Percentiles rank a stretch among this genome's conserved stretches.
Evolutionary conservation across 2,329 filamentous ascomycete species (phyloP).

Genomic region (Trichoderma atroviride): DNA sequence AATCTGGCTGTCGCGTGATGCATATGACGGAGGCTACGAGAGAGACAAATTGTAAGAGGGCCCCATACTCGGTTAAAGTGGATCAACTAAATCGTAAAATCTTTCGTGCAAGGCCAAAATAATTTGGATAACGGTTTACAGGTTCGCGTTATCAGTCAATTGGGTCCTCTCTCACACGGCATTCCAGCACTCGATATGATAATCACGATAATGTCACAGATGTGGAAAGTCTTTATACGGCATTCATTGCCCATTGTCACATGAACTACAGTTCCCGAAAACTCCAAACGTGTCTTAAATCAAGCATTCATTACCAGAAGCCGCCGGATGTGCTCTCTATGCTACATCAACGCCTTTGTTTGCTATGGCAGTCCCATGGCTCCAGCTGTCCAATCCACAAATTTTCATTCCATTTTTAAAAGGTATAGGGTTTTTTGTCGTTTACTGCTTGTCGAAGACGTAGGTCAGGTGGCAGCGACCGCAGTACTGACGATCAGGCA

Average conservation of each 20-base stretch:
- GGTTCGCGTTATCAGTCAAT: neutral
- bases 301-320: constrained; percentile 46
- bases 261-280: constrained; percentile 27
- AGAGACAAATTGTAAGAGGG: neutral
- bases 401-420: constrained; percentile 35
- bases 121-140: neutral
- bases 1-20: neutral
- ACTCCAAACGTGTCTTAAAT: constrained; percentile 34
- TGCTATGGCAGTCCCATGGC: constrained; percentile 37
- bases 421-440: constrained; percentile 26
- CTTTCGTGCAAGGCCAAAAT: neutral
- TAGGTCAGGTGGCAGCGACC: constrained; percentile 73
- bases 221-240: neutral
- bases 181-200: neutral
- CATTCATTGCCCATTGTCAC: constrained; percentile 27
- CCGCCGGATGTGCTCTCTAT: constrained; percentile 44
- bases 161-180: neutral
- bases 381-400: constrained; percentile 37
- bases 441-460: constrained; percentile 70
- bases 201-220: neutral
- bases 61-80: neutral
- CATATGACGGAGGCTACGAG: neutral
- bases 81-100: neutral
- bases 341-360: constrained; percentile 50
- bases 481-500: constrained; percentile 99